Percentiles rank a stretch among this genome's conserved stretches.
These are phyloP conservation scores for Leishmania arabica DNA, from an alignment of 208 protist species.

Conservation along the genomic window DNA sequence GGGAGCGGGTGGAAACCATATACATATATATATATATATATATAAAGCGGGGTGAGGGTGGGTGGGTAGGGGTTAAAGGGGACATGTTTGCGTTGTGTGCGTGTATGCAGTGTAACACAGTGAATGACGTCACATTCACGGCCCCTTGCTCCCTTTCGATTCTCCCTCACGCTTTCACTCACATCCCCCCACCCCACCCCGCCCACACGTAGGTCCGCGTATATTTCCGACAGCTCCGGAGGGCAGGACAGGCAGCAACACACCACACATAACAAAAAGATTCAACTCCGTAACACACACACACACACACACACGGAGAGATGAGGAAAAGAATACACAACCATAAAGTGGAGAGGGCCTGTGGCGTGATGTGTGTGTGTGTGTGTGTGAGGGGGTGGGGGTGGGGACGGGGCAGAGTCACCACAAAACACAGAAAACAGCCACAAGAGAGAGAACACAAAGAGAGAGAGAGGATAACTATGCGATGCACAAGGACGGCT, in stretches of 20 bases:
- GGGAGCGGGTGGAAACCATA: background rate
- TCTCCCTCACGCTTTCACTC: background rate
- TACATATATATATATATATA: background rate
- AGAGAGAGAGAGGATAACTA: background rate
- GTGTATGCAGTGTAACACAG: too few species aligned
- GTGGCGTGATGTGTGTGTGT: background rate
- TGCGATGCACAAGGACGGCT: conserved; percentile 7
- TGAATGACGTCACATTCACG: too few species aligned
- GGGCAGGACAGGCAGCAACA: too few species aligned
- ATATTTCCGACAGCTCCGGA: background rate
- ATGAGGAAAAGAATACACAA: too few species aligned
- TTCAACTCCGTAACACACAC: background rate
- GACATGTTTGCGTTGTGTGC: too few species aligned
- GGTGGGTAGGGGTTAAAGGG: background rate
- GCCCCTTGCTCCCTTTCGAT: background rate
- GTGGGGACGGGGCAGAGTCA: background rate
- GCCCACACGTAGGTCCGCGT: background rate
- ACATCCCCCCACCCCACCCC: background rate
- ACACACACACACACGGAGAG: background rate
- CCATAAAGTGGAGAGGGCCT: too few species aligned
- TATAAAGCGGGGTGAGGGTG: too few species aligned
- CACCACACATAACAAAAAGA: background rate
- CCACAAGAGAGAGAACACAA: background rate
- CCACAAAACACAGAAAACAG: background rate
- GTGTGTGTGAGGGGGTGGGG: background rate